phyloP scores from a whole-genome alignment of 2,329 filamentous ascomycete genomes.

The Penicillium sp. region DNA sequence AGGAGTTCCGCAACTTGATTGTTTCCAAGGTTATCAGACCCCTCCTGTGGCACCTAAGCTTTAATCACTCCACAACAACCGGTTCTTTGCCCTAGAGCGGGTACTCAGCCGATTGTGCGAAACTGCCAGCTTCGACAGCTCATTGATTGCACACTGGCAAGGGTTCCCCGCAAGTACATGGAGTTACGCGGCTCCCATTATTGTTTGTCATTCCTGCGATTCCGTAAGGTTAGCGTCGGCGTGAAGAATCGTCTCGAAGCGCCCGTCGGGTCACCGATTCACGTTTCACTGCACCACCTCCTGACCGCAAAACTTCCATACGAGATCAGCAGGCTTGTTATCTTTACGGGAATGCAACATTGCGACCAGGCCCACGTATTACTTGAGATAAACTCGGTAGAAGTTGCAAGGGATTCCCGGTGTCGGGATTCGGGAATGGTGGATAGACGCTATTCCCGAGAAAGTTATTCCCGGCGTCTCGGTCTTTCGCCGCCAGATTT shows the following conservation, averaged over 20 bases:
- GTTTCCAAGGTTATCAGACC: neutral
- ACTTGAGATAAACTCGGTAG: constrained; percentile 17
- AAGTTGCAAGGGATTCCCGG: constrained; percentile 17
- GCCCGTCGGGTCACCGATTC: constrained; percentile 1
- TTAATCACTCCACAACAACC: neutral
- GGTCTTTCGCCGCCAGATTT: constrained; percentile 17
- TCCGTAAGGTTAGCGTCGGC: neutral
- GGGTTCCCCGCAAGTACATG: neutral
- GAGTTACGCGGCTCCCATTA: neutral
- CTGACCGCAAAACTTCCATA: neutral
- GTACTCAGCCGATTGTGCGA: neutral
- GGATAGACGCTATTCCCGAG: constrained; percentile 17
- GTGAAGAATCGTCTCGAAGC: neutral
- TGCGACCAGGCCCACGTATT: constrained; percentile 16
- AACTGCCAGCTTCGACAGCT: neutral
- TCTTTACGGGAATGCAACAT: constrained; percentile 1
- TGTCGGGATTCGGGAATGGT: constrained; percentile 22
- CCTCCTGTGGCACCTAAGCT: neutral
- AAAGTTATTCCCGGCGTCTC: constrained; percentile 18
- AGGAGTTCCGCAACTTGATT: neutral
- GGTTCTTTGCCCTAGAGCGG: neutral
- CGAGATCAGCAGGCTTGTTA: neutral
- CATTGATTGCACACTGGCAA: neutral
- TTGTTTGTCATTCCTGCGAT: neutral
- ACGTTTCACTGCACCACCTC: neutral